A percentile compares a stretch with the other conserved stretches of the same genome.
phyloP scores from a whole-genome alignment of 495 filamentous ascomycete species.

The Oidiodendron maius region DNA sequence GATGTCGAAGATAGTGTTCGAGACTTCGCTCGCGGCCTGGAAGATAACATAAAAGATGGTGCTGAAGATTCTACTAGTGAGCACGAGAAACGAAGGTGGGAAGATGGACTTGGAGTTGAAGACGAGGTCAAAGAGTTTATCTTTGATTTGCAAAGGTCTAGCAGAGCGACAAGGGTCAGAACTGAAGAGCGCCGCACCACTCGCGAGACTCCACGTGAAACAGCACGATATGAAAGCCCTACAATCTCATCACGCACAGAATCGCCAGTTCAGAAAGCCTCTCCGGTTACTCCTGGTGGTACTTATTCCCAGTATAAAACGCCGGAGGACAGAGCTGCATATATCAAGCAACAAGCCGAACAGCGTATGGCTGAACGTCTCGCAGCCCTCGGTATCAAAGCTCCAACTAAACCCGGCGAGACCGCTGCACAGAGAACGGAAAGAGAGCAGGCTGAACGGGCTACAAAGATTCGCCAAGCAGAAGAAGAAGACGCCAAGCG shows the following conservation, averaged over 20 bases:
- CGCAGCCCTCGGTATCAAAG: constrained; percentile 85
- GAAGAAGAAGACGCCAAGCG: constrained; percentile 94
- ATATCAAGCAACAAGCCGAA: constrained; percentile 94
- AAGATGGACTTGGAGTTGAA: constrained; percentile 93
- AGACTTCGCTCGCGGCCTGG: constrained; percentile 79
- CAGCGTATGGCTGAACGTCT: constrained; percentile 97
- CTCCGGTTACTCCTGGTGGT: constrained; percentile 33
- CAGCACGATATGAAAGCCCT: constrained; percentile 32
- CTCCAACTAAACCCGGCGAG: constrained; percentile 66
- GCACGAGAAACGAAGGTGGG: constrained; percentile 91
- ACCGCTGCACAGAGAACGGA: constrained; percentile 78
- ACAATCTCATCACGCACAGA: constrained; percentile 36
- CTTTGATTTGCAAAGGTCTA: constrained; percentile 84
- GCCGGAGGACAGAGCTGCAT: constrained; percentile 87
- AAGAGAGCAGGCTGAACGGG: constrained; percentile 79
- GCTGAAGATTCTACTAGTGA: constrained; percentile 60
- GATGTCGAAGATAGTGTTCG: constrained; percentile 96
- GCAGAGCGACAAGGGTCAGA: constrained; percentile 66
- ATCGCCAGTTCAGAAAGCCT: constrained; percentile 29
- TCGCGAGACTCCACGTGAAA: constrained; percentile 24
- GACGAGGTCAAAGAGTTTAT: constrained; percentile 97
- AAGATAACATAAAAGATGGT: constrained; percentile 80
- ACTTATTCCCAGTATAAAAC: constrained; percentile 81
- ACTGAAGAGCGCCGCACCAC: constrained; percentile 54
- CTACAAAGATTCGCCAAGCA: constrained; percentile 77